A percentile compares a stretch with the other conserved stretches of the same genome.
phyloP scores from a whole-genome alignment of 2,329 filamentous ascomycete genomes.

The Hypoxylon sp. region DNA sequence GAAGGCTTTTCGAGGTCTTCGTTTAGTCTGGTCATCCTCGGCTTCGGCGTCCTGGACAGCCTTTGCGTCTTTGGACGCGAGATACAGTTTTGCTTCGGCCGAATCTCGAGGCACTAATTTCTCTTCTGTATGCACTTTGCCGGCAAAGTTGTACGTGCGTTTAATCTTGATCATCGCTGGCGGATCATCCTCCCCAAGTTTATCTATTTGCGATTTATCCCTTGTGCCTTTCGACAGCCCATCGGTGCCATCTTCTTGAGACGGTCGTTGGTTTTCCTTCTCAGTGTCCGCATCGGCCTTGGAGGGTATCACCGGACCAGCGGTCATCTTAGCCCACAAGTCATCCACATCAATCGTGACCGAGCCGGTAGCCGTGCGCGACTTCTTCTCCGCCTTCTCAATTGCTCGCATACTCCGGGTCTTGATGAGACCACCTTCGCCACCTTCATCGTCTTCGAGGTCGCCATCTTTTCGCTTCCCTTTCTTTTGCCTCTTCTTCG shows the following conservation, averaged over 20 bases:
- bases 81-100: conserved; percentile 75
- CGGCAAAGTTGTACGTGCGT: conserved; percentile 81
- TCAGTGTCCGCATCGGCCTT: conserved; percentile 46
- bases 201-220: conserved; percentile 22
- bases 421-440: conserved; percentile 76
- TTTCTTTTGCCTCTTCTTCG: conserved; percentile 67
- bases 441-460: conserved; percentile 65
- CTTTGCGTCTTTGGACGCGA: conserved; percentile 65
- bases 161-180: conserved; percentile 73
- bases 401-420: conserved; percentile 78
- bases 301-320: conserved; percentile 57
- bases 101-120: conserved; percentile 76
- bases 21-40: conserved; percentile 56
- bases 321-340: conserved; percentile 77
- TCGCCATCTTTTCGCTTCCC: conserved; percentile 60
- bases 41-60: conserved; percentile 46
- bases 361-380: conserved; percentile 67
- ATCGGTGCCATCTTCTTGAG: conserved; percentile 19
- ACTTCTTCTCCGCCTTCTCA: conserved; percentile 73
- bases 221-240: conserved; percentile 30
- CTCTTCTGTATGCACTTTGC: conserved; percentile 79
- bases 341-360: conserved; percentile 80
- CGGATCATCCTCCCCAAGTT: conserved; percentile 44
- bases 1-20: conserved; percentile 68
- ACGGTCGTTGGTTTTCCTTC: conserved; percentile 39